Percentiles rank a stretch among this genome's conserved stretches.
Evolutionary conservation across 2,329 filamentous ascomycete genomes (phyloP).

Genomic region (Hymenoscyphus occultus): DNA sequence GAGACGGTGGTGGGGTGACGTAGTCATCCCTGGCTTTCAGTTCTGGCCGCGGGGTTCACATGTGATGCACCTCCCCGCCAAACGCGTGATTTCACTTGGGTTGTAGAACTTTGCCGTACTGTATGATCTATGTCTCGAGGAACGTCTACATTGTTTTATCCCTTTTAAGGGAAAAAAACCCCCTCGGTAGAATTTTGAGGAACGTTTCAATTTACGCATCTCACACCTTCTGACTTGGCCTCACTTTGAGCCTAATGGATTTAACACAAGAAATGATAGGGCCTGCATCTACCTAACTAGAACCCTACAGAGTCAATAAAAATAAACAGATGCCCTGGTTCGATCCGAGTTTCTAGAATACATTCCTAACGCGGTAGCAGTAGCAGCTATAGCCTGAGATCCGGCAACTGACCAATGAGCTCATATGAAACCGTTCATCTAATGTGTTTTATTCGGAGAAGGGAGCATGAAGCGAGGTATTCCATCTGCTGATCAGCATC

Average conservation of each 20-base stretch:
- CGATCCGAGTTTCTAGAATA: neutral
- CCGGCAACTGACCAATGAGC: neutral
- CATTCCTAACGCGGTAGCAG: neutral
- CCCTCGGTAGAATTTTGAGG: neutral
- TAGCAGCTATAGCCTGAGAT: neutral
- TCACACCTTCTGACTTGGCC: neutral
- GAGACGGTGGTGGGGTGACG: neutral
- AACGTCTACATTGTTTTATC: too few relatives aligned
- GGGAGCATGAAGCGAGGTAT: too few relatives aligned
- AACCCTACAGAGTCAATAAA: neutral
- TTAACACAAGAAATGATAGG: neutral
- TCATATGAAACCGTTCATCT: neutral
- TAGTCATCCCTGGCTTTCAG: neutral
- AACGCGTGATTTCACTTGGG: neutral
- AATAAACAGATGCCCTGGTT: neutral
- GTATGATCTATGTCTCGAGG: too few relatives aligned
- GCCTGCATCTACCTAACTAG: too few relatives aligned
- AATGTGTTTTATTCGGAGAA: neutral
- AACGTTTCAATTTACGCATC: neutral
- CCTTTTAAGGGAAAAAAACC: too few relatives aligned
- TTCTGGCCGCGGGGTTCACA: neutral
- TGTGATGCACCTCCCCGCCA: neutral
- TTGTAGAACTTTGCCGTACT: too few relatives aligned
- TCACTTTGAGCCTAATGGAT: slow-evolving; percentile 7
- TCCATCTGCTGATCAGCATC: too few relatives aligned